A percentile compares a stretch with the other conserved stretches of the same genome.
phyloP scores from a whole-genome alignment of 2,329 filamentous ascomycete species.

The Geosmithia flava region DNA sequence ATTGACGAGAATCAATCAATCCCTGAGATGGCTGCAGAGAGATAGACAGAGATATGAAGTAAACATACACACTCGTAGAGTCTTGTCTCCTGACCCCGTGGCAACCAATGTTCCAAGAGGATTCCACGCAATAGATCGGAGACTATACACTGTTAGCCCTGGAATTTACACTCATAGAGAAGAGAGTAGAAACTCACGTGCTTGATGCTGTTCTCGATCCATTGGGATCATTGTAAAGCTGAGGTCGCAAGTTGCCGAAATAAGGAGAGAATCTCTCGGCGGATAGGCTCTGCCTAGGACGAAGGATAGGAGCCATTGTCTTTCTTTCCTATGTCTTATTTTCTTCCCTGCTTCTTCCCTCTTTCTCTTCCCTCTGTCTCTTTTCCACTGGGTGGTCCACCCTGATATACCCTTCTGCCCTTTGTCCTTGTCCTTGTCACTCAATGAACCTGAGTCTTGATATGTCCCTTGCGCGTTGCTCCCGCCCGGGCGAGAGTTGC shows the following conservation, averaged over 20 bases:
- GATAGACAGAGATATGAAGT: background rate
- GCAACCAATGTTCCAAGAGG: constrained; percentile 74
- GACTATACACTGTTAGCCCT: constrained; percentile 31
- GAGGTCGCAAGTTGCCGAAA: constrained; percentile 57
- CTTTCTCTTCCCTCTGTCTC: background rate
- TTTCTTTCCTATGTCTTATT: background rate
- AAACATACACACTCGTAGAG: constrained; percentile 57
- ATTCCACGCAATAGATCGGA: constrained; percentile 81
- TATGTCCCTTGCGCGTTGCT: too few relatives aligned
- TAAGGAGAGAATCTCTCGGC: constrained; percentile 58
- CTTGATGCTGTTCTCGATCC: constrained; percentile 1
- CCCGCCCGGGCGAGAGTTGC: too few relatives aligned
- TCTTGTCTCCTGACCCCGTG: constrained; percentile 61
- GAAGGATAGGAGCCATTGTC: constrained; percentile 27
- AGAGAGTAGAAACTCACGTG: constrained; percentile 8
- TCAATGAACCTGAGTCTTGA: too few relatives aligned
- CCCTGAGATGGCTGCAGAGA: too few relatives aligned
- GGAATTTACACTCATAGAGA: too few relatives aligned
- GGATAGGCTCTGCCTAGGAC: constrained; percentile 41
- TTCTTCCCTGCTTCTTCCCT: background rate
- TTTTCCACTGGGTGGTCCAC: too few relatives aligned
- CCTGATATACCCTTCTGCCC: too few relatives aligned
- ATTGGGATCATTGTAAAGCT: constrained; percentile 55
- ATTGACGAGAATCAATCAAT: too few relatives aligned
- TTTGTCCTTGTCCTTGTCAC: background rate